Evolutionary conservation across 192 early-diverging fungal genomes (phyloP).

Genomic region (Podila verticillata): DNA sequence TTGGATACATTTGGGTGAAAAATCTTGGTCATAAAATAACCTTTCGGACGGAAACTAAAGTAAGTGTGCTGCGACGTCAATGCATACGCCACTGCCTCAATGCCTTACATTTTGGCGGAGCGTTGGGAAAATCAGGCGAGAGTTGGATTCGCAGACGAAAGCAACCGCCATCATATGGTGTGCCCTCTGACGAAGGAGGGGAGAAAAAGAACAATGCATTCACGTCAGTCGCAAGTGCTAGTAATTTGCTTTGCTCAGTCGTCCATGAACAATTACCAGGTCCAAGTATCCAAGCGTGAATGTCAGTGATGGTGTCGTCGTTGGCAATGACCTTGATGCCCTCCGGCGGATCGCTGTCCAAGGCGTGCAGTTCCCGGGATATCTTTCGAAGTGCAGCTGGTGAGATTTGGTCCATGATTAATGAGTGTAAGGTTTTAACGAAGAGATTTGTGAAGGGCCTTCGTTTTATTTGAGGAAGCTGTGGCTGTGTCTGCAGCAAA

Average conservation of each 20-base stretch:
- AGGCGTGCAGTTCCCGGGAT: slow-evolving; percentile 63
- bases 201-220: not conserved
- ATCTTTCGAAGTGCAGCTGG: slow-evolving; percentile 65
- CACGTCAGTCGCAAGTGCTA: no score
- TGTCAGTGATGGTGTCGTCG: slow-evolving; percentile 78
- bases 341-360: slow-evolving; percentile 76
- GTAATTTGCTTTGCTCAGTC: no score
- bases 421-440: not conserved
- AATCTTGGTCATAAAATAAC: slow-evolving; percentile 90
- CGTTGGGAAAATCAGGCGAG: slow-evolving; percentile 78
- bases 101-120: slow-evolving; percentile 81
- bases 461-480: not conserved
- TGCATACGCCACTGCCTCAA: not conserved
- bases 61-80: not conserved
- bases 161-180: slow-evolving; percentile 84
- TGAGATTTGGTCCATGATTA: slow-evolving; percentile 48
- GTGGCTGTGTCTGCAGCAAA: no score
- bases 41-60: slow-evolving; percentile 42
- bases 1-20: slow-evolving; percentile 96
- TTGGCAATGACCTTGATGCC: slow-evolving; percentile 81
- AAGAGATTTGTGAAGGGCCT: not conserved
- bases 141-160: slow-evolving; percentile 81
- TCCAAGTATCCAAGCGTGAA: slow-evolving; percentile 87
- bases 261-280: slow-evolving; percentile 60
- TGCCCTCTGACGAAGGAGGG: slow-evolving; percentile 74